Base-by-base conservation (phyloP, 2,329 filamentous ascomycete species). In the Colletotrichum aenigma region DNA sequence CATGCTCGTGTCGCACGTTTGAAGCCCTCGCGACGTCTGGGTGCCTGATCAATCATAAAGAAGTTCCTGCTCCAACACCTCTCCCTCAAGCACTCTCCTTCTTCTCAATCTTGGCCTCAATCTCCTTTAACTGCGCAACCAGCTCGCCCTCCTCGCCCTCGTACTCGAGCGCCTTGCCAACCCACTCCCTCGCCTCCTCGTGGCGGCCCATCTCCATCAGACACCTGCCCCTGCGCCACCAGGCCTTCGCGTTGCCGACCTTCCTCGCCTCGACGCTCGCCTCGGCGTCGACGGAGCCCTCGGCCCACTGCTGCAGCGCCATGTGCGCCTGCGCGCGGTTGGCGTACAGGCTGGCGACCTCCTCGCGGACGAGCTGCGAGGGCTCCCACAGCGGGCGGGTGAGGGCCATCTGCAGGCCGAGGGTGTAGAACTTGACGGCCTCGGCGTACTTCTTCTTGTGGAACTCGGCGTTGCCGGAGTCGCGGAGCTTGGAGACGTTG, bases 291-390 rank as follows among this genome's bases (percentile, higher is more conserved):
- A 95, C 89, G n/a, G 94, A 91, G 7, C 92, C 97, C 86, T 97
- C 95, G 1, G 94, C 90, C 96, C 96, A 98, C 79, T 90, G 90
- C 85, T 93, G 91, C 84, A 94, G 86, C 21, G 92, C 93, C 93
- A 98, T 98, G 85, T 96, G 91, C 76, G 95, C 95, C 89, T 98
- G 96, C 71, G 96, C 95, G 71, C 97, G 90, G 86, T 98, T 98
- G 67, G 94, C 92, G 85, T 95, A 95, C 79, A 98, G 87, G 18
- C 91, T 91, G 13, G 93, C 90, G 10, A 96, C 88, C 86, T 99
- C 97, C 84, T 98, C 97, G 77, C 95, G 88, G 70, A 97, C 94
- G 28, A 98, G 88, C 15, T 93, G 93, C 16, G 92, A 90, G 0
- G 96, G 96, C 86, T 99, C 97, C 97, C 97, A 99, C 16, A 91